These are phyloP conservation scores for Panellus pusillus DNA, from an alignment of 768 basidiomycete genomes.

Conservation along the genomic window DNA sequence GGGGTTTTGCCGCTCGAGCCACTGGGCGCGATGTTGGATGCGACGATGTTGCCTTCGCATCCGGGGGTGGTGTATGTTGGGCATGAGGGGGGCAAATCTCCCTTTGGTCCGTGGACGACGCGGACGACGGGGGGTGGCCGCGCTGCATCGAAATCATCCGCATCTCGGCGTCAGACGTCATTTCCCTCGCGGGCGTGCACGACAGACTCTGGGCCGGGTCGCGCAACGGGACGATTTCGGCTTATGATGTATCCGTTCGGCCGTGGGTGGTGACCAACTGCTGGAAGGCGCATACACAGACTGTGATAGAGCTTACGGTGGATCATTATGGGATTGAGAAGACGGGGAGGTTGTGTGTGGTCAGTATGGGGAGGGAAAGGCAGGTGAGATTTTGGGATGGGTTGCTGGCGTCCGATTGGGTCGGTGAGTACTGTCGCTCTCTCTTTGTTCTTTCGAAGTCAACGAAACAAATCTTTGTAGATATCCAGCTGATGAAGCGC, in stretches of 20 bases:
- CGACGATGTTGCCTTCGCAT: constrained; percentile 69
- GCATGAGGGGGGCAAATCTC: constrained; percentile 91
- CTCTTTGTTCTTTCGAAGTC: neutral
- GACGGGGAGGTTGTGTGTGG: constrained; percentile 65
- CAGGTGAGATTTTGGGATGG: constrained; percentile 87
- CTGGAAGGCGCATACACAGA: constrained; percentile 81
- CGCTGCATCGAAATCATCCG: constrained; percentile 74
- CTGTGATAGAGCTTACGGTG: constrained; percentile 63
- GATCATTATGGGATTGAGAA: constrained; percentile 77
- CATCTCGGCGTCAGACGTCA: constrained; percentile 77
- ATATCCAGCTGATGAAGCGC: constrained; percentile 70
- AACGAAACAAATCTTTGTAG: constrained; percentile 37
- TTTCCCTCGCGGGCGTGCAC: constrained; percentile 83
- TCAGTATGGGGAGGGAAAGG: constrained; percentile 76
- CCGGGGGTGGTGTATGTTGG: constrained; percentile 76
- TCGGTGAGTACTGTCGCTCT: constrained; percentile 56
- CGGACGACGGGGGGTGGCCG: constrained; percentile 58
- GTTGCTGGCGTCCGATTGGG: constrained; percentile 78
- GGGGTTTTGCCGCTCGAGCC: constrained; percentile 64
- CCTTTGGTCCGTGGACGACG: constrained; percentile 65
- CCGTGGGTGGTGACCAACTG: constrained; percentile 89
- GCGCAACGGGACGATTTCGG: constrained; percentile 77
- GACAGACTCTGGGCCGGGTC: constrained; percentile 86
- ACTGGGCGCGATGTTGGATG: constrained; percentile 81
- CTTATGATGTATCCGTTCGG: constrained; percentile 68